Conservation (phyloP, 1,139 yeast genomes). For the Komagataea norvegica region DNA sequence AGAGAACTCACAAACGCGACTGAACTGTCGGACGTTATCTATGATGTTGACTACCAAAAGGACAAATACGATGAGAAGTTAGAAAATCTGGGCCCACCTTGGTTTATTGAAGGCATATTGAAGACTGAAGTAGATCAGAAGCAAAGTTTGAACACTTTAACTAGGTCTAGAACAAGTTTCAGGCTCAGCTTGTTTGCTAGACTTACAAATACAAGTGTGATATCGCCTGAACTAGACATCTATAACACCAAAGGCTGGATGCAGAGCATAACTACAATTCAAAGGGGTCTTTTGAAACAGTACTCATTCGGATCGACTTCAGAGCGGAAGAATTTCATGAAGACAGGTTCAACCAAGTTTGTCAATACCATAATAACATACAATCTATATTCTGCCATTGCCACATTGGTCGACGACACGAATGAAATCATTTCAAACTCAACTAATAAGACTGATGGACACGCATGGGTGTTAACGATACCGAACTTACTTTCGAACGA, state of each 20-base stretch:
- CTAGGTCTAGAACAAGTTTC: neutral
- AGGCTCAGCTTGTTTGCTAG: slow-evolving; percentile 21
- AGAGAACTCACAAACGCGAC: slow-evolving; percentile 19
- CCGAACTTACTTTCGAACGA: slow-evolving; percentile 21
- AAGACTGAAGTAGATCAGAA: slow-evolving; percentile 31
- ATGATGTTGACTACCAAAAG: slow-evolving; percentile 19
- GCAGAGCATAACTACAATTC: slow-evolving; percentile 51
- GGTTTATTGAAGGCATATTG: slow-evolving; percentile 72
- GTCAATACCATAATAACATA: slow-evolving; percentile 35
- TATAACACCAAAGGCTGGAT: slow-evolving; percentile 30
- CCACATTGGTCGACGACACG: slow-evolving; percentile 18
- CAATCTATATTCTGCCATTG: slow-evolving; percentile 24
- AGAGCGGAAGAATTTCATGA: slow-evolving; percentile 40
- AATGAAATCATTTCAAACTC: slow-evolving; percentile 21
- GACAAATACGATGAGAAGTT: slow-evolving; percentile 46
- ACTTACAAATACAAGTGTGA: slow-evolving; percentile 13
- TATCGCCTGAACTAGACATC: slow-evolving; percentile 22
- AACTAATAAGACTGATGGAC: slow-evolving; percentile 17
- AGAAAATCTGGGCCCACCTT: slow-evolving; percentile 70
- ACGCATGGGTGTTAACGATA: slow-evolving; percentile 23
- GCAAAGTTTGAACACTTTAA: slow-evolving; percentile 21
- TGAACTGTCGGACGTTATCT: slow-evolving; percentile 21
- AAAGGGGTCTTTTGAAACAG: slow-evolving; percentile 52
- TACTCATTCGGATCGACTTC: slow-evolving; percentile 39
- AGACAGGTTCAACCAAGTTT: slow-evolving; percentile 23